A percentile compares a stretch with the other conserved stretches of the same genome.
Evolutionary conservation across 2,329 filamentous ascomycete genomes (phyloP).

Genomic region (Fusarium sp.): DNA sequence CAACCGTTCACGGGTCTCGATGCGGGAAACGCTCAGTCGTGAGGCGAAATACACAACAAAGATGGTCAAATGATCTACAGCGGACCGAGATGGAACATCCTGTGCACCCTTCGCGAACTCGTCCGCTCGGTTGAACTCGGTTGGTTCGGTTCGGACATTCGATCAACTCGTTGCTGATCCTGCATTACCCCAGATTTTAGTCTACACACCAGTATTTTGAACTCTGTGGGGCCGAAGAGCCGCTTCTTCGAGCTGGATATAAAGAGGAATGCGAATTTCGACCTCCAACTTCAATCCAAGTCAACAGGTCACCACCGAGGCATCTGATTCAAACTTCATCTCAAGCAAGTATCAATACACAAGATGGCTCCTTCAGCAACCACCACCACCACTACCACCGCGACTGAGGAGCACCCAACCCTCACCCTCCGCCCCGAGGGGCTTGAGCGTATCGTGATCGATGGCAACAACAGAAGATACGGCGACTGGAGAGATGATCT

Average conservation of each 20-base stretch:
- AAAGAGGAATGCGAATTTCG: background rate
- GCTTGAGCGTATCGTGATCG: slow-evolving; percentile 31
- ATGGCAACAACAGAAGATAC: slow-evolving; percentile 28
- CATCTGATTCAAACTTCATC: background rate
- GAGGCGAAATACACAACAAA: background rate
- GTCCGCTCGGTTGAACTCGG: background rate
- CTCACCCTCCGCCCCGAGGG: slow-evolving; percentile 36
- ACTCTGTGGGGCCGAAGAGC: background rate
- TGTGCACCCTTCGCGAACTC: background rate
- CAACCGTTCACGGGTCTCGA: background rate
- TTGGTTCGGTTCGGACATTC: slow-evolving; percentile 8
- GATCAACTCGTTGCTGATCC: background rate
- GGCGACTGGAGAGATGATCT: slow-evolving; percentile 38
- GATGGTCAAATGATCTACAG: background rate
- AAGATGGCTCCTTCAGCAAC: slow-evolving; percentile 22
- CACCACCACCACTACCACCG: background rate
- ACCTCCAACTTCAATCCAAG: background rate
- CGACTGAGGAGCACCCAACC: slow-evolving; percentile 18
- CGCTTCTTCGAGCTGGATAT: background rate
- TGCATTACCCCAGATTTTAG: slow-evolving; percentile 10
- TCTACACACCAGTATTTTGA: background rate
- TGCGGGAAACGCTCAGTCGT: background rate
- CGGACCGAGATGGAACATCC: background rate
- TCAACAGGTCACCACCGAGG: background rate
- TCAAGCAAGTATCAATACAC: background rate